These are phyloP conservation scores for Candida maltosa DNA, from an alignment of 805 yeast genomes.

Conservation along the genomic window DNA sequence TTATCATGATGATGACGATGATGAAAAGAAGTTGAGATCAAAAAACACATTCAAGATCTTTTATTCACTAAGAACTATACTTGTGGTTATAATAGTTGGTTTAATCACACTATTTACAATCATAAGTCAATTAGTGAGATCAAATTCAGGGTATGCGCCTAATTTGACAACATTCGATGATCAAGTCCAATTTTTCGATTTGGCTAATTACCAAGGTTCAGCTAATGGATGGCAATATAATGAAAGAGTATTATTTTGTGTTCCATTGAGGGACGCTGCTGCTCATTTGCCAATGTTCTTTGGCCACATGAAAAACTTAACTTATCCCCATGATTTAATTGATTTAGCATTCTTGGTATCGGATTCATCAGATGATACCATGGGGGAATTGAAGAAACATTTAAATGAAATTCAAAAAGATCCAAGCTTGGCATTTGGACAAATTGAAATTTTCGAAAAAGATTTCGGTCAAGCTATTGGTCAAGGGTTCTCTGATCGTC, in stretches of 20 bases:
- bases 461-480: constrained; percentile 94
- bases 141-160: constrained; percentile 25
- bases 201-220: constrained; percentile 61
- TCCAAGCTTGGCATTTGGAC: constrained; percentile 71
- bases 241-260: constrained; percentile 80
- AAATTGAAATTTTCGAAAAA: constrained; percentile 82
- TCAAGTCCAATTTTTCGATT: constrained; percentile 68
- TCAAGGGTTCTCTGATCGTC: constrained; percentile 89
- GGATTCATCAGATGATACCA: constrained; percentile 86
- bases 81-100: constrained; percentile 1
- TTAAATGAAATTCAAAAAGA: constrained; percentile 64
- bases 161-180: constrained; percentile 18
- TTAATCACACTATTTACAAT: constrained; percentile 1
- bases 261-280: constrained; percentile 90
- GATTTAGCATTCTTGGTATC: constrained; percentile 84
- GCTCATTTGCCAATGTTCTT: constrained; percentile 88
- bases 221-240: constrained; percentile 74
- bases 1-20: constrained; percentile 11
- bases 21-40: constrained; percentile 3
- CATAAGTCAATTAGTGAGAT: constrained; percentile 1
- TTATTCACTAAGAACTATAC: constrained; percentile 2
- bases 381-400: constrained; percentile 59
- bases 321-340: constrained; percentile 83
- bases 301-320: constrained; percentile 70
- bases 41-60: background rate